phyloP scores from a whole-genome alignment of 1,284 basidiomycete species.

The Ganoderma leucocontextum region DNA sequence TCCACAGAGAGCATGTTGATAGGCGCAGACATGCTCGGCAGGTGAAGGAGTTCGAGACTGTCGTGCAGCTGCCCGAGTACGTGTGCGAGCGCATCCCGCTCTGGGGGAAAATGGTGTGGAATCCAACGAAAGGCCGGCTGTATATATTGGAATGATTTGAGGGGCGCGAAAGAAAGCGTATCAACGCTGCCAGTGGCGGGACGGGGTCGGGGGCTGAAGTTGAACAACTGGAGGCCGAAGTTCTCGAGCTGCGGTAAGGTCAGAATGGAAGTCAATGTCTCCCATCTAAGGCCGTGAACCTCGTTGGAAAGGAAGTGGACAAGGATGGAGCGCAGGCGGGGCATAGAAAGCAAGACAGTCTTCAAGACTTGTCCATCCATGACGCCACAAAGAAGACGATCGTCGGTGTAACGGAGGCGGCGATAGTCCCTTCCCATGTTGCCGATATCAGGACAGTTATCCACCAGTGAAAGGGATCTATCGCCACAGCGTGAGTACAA shows the following conservation, averaged over 20 bases:
- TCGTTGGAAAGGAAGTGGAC: neutral
- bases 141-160: neutral
- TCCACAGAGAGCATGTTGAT: neutral
- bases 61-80: neutral
- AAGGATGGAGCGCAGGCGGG: neutral
- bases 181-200: too few species aligned
- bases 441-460: neutral
- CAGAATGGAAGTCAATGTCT: neutral
- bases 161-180: neutral
- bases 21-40: neutral
- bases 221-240: neutral
- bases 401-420: neutral
- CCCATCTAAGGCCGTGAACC: neutral
- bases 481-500: neutral
- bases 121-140: neutral
- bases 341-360: neutral
- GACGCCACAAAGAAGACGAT: constrained; percentile 2
- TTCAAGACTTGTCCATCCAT: neutral
- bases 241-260: neutral
- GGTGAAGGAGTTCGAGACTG: neutral
- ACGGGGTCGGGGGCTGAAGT: neutral
- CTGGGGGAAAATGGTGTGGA: neutral
- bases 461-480: neutral
- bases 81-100: neutral
- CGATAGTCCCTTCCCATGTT: neutral